Evolutionary conservation across 192 early-diverging fungal species (phyloP), one percentile per base, ranked within the genome.

Genomic region (Lunasporangiospora selenospora): DNA sequence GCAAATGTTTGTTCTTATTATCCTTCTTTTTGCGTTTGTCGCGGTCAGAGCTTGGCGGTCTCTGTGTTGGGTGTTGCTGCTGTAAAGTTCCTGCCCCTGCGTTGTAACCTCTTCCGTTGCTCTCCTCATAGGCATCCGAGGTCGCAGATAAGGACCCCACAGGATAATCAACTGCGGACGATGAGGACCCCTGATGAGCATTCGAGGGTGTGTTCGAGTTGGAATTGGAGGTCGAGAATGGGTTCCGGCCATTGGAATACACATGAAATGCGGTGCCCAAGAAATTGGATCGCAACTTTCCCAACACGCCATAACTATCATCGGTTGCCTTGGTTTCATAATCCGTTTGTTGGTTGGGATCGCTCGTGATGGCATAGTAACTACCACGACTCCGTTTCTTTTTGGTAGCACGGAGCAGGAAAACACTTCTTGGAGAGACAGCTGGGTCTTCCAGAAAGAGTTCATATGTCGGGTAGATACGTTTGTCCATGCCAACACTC

Each of bases 191-290:
- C n/a, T n/a, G n/a, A n/a, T n/a, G n/a, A 42, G 32, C 27, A 44
- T 40, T 46, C 23, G 41, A 37, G 6, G 33, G 12, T 13, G 47
- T 31, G 21, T 18, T 29, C 32, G 29, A 16, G 34, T 15, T 23
- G 19, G 11, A 26, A 19, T 34, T 16, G 26, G 62, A 37, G 31
- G 52, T 40, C 34, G 65, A 79, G 37, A 62, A 62, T 4, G 80
- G 83, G 51, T 76, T 78, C 31, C 67, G 43, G 0, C 80, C 85
- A 46, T 83, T 79, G 16, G 86, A 88, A 66, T 91, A 89, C 8
- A 96, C 85, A 15, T 81, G 73, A 77, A 93, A 98, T 21, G 83
- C 85, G 3, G 93, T 95, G 10, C 95, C 96, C 34, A 94, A 49
- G 24, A 95, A 91, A 62, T 96, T 96, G 6, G 93, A 91, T 48